These are phyloP conservation scores for Omphalotus guepiniiformis DNA, from an alignment of 768 basidiomycete species.

Conservation along the genomic window DNA sequence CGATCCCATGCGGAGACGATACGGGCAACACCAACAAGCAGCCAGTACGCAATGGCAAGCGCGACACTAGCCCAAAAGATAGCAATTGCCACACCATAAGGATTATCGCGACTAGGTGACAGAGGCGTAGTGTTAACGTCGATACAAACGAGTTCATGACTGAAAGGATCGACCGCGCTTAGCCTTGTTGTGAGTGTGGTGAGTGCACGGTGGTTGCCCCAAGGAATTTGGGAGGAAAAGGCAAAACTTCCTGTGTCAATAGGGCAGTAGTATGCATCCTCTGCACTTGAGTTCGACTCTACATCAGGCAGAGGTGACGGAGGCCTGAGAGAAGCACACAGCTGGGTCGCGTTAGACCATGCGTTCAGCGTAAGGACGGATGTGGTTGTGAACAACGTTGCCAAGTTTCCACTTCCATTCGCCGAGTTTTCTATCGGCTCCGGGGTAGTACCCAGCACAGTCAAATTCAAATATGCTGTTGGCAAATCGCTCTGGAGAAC, in stretches of 20 bases:
- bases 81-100: conserved; percentile 62
- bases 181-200: conserved; percentile 83
- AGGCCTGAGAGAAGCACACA: conserved; percentile 79
- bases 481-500: conserved; percentile 38
- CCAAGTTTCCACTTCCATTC: conserved; percentile 60
- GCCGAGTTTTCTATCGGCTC: conserved; percentile 56
- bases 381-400: conserved; percentile 84
- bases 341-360: conserved; percentile 63
- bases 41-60: conserved; percentile 77
- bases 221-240: conserved; percentile 70
- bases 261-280: conserved; percentile 69
- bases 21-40: conserved; percentile 75
- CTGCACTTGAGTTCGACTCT: conserved; percentile 28
- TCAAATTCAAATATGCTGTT: conserved; percentile 59
- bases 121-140: conserved; percentile 77
- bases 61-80: conserved; percentile 74
- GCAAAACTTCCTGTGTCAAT: conserved; percentile 76
- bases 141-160: conserved; percentile 79
- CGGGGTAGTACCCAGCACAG: conserved; percentile 62
- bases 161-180: conserved; percentile 84
- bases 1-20: conserved; percentile 83
- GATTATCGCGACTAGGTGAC: conserved; percentile 47
- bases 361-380: conserved; percentile 75
- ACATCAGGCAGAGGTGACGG: conserved; percentile 59
- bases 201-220: conserved; percentile 61